These are phyloP conservation scores for Cunninghamia lanceolata DNA, from an alignment of 75 land plant species.

Conservation along the genomic window DNA sequence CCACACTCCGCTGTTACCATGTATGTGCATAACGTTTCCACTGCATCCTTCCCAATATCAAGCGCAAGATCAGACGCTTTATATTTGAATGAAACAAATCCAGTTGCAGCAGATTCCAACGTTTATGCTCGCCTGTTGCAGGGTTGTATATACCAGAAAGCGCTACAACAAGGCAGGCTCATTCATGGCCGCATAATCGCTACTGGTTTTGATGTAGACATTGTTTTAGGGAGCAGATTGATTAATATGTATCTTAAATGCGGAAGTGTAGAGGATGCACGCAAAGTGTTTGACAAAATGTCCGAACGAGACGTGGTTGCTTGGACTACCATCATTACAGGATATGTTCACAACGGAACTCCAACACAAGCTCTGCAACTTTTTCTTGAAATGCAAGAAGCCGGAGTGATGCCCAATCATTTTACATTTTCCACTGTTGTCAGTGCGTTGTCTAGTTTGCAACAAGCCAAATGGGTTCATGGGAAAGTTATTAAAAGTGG, in stretches of 20 bases:
- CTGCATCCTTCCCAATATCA: not conserved
- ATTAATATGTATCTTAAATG: constrained; percentile 32
- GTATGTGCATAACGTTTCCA: not conserved
- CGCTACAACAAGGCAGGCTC: not conserved
- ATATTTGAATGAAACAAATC: not conserved
- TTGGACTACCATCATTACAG: constrained; percentile 41
- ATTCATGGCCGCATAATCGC: constrained; percentile 13
- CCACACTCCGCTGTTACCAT: not conserved
- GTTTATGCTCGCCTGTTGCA: not conserved
- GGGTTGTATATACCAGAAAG: not conserved
- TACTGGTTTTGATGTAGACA: constrained; percentile 2
- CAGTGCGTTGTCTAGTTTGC: not conserved
- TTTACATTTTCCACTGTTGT: constrained; percentile 30
- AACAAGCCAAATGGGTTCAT: constrained; percentile 20
- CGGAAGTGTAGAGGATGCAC: constrained; percentile 21
- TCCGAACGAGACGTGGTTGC: constrained; percentile 30
- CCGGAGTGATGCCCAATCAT: constrained; percentile 21
- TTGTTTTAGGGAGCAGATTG: constrained; percentile 13
- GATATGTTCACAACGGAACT: constrained; percentile 23
- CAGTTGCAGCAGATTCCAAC: not conserved
- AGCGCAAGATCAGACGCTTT: not conserved
- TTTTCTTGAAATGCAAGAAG: constrained; percentile 31
- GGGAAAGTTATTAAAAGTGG: constrained; percentile 20
- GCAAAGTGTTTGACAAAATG: constrained; percentile 27
- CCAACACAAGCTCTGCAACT: constrained; percentile 17